phyloP scores from a whole-genome alignment of 2,329 filamentous ascomycete genomes.

The Sarocladium oryzae region DNA sequence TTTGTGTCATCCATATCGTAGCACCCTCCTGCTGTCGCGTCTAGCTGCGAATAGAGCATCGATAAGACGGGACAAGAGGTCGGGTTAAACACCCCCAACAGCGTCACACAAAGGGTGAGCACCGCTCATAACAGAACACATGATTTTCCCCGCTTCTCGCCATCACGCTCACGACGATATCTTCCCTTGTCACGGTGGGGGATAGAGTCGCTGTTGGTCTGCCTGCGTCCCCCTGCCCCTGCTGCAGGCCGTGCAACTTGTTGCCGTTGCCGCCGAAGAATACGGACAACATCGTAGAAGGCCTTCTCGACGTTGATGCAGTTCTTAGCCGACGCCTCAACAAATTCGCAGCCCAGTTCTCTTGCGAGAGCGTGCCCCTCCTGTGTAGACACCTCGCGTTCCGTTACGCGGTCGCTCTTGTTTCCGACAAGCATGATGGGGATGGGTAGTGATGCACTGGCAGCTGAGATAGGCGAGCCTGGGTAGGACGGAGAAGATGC shows the following conservation, averaged over 20 bases:
- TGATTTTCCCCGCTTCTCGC: slow-evolving; percentile 29
- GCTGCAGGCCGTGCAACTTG: slow-evolving; percentile 35
- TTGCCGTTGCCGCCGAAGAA: slow-evolving; percentile 77
- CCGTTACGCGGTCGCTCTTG: slow-evolving; percentile 94
- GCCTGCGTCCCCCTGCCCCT: slow-evolving; percentile 30
- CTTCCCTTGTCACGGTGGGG: slow-evolving; percentile 24
- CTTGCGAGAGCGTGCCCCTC: slow-evolving; percentile 88
- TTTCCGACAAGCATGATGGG: slow-evolving; percentile 98
- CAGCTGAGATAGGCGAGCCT: slow-evolving; percentile 61
- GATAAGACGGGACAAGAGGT: background rate
- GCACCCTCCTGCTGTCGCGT: background rate
- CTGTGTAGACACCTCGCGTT: slow-evolving; percentile 93
- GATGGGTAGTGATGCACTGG: slow-evolving; percentile 59
- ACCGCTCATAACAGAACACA: slow-evolving; percentile 33
- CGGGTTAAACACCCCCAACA: background rate
- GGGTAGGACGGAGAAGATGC: slow-evolving; percentile 70
- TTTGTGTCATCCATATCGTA: slow-evolving; percentile 11
- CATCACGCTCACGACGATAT: slow-evolving; percentile 27
- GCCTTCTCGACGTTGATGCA: slow-evolving; percentile 98
- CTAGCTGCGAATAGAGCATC: background rate
- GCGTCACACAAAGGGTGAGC: background rate
- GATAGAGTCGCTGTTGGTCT: slow-evolving; percentile 28
- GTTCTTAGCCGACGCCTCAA: slow-evolving; percentile 95
- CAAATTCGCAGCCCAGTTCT: slow-evolving; percentile 91
- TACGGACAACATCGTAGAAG: slow-evolving; percentile 94